phyloP scores from a whole-genome alignment of 2,329 filamentous ascomycete genomes.

The Colletotrichum magnum region DNA sequence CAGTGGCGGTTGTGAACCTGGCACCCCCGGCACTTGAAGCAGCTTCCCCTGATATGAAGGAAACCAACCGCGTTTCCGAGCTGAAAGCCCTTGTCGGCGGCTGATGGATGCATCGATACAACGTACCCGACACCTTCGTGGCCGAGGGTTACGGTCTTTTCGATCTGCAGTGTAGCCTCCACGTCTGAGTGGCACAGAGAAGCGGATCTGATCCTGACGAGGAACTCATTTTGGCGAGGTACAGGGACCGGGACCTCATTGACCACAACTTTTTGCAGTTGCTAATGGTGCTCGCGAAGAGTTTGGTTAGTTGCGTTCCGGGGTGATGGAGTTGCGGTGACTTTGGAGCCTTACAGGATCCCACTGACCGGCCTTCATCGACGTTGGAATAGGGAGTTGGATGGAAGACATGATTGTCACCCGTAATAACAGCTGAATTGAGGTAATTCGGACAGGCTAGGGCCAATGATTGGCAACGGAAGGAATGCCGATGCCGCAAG shows the following conservation, averaged over 20 bases:
- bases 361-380: constrained; percentile 44
- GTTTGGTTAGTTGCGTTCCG: background rate
- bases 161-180: constrained; percentile 45
- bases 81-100: constrained; percentile 55
- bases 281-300: constrained; percentile 24
- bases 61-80: constrained; percentile 61
- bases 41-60: constrained; percentile 60
- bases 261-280: constrained; percentile 48
- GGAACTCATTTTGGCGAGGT: constrained; percentile 56
- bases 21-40: constrained; percentile 63
- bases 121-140: constrained; percentile 63
- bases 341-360: constrained; percentile 37
- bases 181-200: constrained; percentile 53
- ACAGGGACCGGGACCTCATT: constrained; percentile 60
- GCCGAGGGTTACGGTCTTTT: constrained; percentile 50
- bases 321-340: background rate
- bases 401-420: constrained; percentile 5
- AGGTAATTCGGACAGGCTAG: no score
- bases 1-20: constrained; percentile 58
- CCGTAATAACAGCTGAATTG: no score
- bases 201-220: constrained; percentile 53
- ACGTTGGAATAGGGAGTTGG: constrained; percentile 8
- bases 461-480: no score
- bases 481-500: no score
- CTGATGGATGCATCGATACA: constrained; percentile 52